Conservation (phyloP, 371 early-diverging fungal genomes). For the Sporodiniella umbellata region DNA sequence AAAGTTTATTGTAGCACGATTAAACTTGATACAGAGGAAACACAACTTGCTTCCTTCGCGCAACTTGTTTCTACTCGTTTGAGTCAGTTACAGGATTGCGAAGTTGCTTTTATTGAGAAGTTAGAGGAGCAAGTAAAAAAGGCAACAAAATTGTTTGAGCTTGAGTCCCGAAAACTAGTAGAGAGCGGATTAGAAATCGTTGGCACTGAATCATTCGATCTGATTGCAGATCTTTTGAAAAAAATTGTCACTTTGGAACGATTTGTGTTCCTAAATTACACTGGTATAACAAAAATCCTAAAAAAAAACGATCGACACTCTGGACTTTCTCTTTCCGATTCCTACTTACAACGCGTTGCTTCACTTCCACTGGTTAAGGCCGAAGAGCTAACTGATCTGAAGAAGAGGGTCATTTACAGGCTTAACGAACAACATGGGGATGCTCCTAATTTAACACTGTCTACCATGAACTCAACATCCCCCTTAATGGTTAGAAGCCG, state of each 20-base stretch:
- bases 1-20: conserved; percentile 36
- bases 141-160: conserved; percentile 44
- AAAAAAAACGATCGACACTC: conserved; percentile 71
- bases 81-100: conserved; percentile 35
- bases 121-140: conserved; percentile 61
- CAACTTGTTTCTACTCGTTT: conserved; percentile 44
- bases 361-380: conserved; percentile 61
- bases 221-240: conserved; percentile 34
- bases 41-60: conserved; percentile 31
- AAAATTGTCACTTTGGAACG: conserved; percentile 50
- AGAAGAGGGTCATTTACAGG: conserved; percentile 62
- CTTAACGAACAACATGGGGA: conserved; percentile 31
- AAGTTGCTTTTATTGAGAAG: conserved; percentile 56
- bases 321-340: conserved; percentile 65
- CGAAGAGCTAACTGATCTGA: conserved; percentile 55
- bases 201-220: conserved; percentile 21
- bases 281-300: conserved; percentile 64
- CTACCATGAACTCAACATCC: conserved; percentile 11
- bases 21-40: conserved; percentile 19
- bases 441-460: conserved; percentile 12
- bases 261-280: conserved; percentile 62
- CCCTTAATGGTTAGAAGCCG: conserved; percentile 29
- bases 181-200: conserved; percentile 43
- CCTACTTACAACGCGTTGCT: conserved; percentile 69
- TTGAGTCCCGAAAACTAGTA: conserved; percentile 36